Evolutionary conservation across 257 asterid genomes (phyloP).

Genomic region (Ballota nigra): DNA sequence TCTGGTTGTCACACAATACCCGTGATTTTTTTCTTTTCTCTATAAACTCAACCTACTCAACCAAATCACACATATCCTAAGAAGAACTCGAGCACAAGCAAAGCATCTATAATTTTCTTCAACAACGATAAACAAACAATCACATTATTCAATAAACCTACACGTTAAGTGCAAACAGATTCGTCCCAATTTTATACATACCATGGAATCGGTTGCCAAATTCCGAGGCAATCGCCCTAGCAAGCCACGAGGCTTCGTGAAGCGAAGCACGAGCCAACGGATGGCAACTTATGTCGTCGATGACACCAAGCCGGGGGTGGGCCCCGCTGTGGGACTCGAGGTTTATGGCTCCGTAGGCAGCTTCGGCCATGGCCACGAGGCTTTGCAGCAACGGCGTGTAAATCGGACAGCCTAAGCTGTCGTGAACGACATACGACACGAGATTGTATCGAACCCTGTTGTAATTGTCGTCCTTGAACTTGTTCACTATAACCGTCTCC

Average conservation of each 20-base stretch:
- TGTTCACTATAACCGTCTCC: conserved; percentile 54
- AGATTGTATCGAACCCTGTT: conserved; percentile 53
- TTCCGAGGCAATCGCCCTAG: conserved; percentile 56
- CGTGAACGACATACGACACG: conserved; percentile 60
- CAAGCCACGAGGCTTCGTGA: conserved; percentile 73
- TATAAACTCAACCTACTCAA: neutral
- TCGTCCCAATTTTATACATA: neutral
- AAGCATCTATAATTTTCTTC: neutral
- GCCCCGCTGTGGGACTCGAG: conserved; percentile 61
- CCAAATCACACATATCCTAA: no score
- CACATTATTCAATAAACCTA: neutral
- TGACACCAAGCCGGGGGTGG: conserved; percentile 66
- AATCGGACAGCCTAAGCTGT: conserved; percentile 58
- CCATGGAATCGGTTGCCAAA: conserved; percentile 63
- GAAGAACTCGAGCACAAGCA: no score
- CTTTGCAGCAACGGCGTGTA: conserved; percentile 63
- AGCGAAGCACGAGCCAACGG: conserved; percentile 59
- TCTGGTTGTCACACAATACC: neutral
- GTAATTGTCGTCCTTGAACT: conserved; percentile 47
- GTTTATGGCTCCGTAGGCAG: conserved; percentile 57
- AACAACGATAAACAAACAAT: neutral
- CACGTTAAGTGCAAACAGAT: neutral
- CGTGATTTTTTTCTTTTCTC: neutral
- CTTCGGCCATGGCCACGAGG: conserved; percentile 56
- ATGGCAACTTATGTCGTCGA: conserved; percentile 58